Percentiles rank a stretch among this genome's conserved stretches.
Evolutionary conservation across 2,329 filamentous ascomycete species (phyloP).

Genomic region (Pseudocercospora crystallina): DNA sequence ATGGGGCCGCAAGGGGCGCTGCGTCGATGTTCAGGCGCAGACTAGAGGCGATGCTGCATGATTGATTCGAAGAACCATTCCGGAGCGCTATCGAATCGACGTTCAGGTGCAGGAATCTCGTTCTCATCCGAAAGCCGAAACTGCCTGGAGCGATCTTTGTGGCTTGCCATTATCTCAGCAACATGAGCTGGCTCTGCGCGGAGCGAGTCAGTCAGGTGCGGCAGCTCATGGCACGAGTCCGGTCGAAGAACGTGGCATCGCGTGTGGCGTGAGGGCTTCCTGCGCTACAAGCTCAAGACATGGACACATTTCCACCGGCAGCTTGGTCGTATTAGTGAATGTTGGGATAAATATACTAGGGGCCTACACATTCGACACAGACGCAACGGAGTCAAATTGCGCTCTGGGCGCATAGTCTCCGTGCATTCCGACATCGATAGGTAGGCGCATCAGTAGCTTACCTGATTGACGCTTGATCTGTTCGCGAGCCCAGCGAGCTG

Average conservation of each 20-base stretch:
- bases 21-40: not conserved
- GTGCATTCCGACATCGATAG: not conserved
- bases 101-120: no score
- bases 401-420: not conserved
- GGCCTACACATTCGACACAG: not conserved
- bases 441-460: constrained; percentile 22
- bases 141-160: no score
- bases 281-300: constrained; percentile 8
- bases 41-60: not conserved
- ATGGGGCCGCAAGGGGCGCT: not conserved
- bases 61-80: not conserved
- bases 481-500: constrained; percentile 94
- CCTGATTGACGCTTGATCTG: constrained; percentile 84
- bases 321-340: constrained; percentile 6
- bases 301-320: constrained; percentile 12
- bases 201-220: no score
- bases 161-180: no score
- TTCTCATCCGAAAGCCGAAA: no score
- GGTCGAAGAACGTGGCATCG: no score
- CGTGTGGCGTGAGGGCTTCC: not conserved
- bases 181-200: no score
- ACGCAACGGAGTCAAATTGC: not conserved
- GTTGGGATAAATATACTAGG: not conserved
- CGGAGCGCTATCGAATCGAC: no score
- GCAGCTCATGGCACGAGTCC: no score